Evolutionary conservation across 768 basidiomycete species (phyloP).

Genomic region (Russula virescens): DNA sequence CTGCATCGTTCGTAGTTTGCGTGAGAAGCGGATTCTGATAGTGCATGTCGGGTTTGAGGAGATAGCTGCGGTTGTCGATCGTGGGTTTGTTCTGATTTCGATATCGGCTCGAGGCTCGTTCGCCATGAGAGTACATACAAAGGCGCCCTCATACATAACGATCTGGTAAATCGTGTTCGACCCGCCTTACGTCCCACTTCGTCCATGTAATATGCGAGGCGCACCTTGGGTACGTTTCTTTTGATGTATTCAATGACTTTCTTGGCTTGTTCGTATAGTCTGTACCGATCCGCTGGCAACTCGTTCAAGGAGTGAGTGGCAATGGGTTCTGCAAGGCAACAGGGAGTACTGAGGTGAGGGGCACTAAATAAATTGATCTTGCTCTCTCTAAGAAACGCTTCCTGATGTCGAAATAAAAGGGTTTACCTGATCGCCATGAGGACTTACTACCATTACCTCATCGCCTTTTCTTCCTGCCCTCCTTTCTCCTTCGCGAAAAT

Average conservation of each 20-base stretch:
- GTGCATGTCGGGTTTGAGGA: neutral
- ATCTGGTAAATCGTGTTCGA: slow-evolving; percentile 30
- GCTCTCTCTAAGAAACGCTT: slow-evolving; percentile 1
- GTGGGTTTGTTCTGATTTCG: slow-evolving; percentile 31
- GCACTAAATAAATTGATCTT: slow-evolving; percentile 45
- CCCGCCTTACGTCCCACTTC: neutral
- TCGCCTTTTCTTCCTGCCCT: slow-evolving; percentile 41
- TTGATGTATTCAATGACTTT: slow-evolving; percentile 44
- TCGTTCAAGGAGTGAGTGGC: slow-evolving; percentile 32
- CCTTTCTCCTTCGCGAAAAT: slow-evolving; percentile 51
- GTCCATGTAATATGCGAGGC: slow-evolving; percentile 2
- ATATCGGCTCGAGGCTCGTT: slow-evolving; percentile 42
- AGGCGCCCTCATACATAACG: slow-evolving; percentile 33
- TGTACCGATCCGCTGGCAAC: slow-evolving; percentile 41
- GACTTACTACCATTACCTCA: slow-evolving; percentile 41
- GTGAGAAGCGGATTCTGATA: slow-evolving; percentile 19
- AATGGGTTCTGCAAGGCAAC: slow-evolving; percentile 42
- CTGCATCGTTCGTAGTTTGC: slow-evolving; percentile 22
- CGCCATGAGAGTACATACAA: slow-evolving; percentile 44
- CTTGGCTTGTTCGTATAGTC: slow-evolving; percentile 43
- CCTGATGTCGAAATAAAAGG: neutral
- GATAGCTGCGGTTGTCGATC: neutral
- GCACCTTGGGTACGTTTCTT: slow-evolving; percentile 47
- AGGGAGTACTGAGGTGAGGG: slow-evolving; percentile 46
- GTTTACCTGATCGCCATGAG: slow-evolving; percentile 37